Conservation (phyloP, 2,329 filamentous ascomycete species). For the Xylariaceae sp. region DNA sequence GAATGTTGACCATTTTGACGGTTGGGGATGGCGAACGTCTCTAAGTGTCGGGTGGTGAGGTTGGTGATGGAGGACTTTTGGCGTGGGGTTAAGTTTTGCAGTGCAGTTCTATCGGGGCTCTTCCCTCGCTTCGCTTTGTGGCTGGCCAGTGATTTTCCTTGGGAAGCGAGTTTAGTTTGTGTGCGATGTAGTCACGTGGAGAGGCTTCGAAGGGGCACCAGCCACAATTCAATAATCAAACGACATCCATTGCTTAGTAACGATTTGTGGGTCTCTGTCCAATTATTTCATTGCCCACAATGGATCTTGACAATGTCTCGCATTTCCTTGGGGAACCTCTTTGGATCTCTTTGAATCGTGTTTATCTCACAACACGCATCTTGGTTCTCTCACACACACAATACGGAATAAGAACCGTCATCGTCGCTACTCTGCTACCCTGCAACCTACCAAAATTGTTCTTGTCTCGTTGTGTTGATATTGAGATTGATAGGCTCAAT, state of each 20-base stretch:
- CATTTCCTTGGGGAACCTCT: too few relatives aligned
- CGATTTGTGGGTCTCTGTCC: neutral
- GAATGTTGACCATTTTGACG: slow-evolving; percentile 25
- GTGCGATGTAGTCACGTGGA: slow-evolving; percentile 14
- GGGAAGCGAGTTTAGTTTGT: slow-evolving; percentile 17
- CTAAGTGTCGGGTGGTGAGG: slow-evolving; percentile 15
- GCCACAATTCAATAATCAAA: slow-evolving; percentile 4
- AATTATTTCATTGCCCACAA: neutral
- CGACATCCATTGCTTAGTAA: too few relatives aligned
- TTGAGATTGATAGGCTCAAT: neutral
- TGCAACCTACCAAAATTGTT: too few relatives aligned
- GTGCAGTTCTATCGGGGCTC: slow-evolving; percentile 11
- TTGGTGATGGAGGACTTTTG: slow-evolving; percentile 17
- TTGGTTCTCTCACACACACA: neutral
- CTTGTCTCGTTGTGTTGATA: too few relatives aligned
- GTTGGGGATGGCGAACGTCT: slow-evolving; percentile 11
- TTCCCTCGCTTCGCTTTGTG: slow-evolving; percentile 12
- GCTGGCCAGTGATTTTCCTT: slow-evolving; percentile 15
- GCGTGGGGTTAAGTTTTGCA: slow-evolving; percentile 16
- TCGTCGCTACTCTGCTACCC: too few relatives aligned
- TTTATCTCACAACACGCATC: neutral
- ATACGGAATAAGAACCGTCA: too few relatives aligned
- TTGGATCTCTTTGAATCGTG: neutral
- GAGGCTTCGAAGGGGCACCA: slow-evolving; percentile 6
- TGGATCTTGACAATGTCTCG: too few relatives aligned